Evolutionary conservation across 768 basidiomycete species (phyloP).

Genomic region (Leccinum sublutescens): DNA sequence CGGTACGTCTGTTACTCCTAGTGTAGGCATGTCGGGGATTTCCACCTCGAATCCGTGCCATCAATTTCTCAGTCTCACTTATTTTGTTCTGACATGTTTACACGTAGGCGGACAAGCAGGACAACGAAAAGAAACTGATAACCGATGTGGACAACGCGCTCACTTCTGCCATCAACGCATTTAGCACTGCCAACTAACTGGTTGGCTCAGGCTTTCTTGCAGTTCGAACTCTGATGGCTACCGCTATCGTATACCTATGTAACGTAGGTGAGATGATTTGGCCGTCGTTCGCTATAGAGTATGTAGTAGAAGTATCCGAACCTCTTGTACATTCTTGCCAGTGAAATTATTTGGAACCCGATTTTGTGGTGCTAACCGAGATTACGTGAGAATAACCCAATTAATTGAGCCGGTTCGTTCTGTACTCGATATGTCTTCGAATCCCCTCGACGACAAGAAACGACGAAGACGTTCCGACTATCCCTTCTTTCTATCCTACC

Average conservation of each 20-base stretch:
- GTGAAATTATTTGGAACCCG: too few species aligned
- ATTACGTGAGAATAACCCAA: too few species aligned
- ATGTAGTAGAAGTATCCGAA: not conserved
- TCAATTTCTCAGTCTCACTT: not conserved
- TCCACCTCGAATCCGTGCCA: not conserved
- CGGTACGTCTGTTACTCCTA: conserved; percentile 7
- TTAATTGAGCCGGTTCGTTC: too few species aligned
- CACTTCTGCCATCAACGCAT: not conserved
- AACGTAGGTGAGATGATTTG: not conserved
- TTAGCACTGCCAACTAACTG: not conserved
- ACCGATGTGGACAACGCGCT: not conserved
- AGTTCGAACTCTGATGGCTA: not conserved
- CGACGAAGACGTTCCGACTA: conserved; percentile 51
- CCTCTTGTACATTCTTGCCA: not conserved
- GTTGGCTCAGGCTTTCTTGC: not conserved
- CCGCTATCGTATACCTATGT: not conserved
- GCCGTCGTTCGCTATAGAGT: not conserved
- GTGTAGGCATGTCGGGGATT: not conserved
- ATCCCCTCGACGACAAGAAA: conserved; percentile 30
- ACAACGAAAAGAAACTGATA: not conserved
- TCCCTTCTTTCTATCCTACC: conserved; percentile 56
- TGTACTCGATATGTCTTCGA: not conserved
- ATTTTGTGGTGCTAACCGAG: too few species aligned
- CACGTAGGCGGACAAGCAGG: not conserved
- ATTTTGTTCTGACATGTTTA: not conserved